Percentiles rank a stretch among this genome's conserved stretches.
Conservation (phyloP, 202 grass and related monocot genomes). For the Musa balbisiana region DNA sequence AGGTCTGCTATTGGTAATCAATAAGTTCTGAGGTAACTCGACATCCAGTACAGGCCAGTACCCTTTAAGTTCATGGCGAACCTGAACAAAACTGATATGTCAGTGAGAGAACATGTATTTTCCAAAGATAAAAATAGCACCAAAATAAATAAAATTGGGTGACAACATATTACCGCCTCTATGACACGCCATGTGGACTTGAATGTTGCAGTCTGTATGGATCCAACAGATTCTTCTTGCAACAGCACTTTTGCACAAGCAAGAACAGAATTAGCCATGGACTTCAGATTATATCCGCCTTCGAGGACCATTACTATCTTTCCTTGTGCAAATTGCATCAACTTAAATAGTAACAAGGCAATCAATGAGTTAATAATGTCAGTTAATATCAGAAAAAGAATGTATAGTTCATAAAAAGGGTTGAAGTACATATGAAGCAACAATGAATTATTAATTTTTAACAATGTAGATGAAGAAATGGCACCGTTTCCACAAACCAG, state of each 20-base stretch:
- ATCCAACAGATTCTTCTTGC: conserved; percentile 44
- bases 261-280: conserved; percentile 80
- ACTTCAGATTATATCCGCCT: conserved; percentile 89
- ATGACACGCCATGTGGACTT: conserved; percentile 81
- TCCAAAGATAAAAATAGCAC: conserved; percentile 12
- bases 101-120: conserved; percentile 14
- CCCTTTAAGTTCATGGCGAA: conserved; percentile 77
- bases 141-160: not conserved
- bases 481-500: not conserved
- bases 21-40: conserved; percentile 46
- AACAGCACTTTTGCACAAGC: conserved; percentile 74
- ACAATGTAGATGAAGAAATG: too few relatives aligned
- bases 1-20: conserved; percentile 27
- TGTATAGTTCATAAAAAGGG: not conserved
- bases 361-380: not conserved
- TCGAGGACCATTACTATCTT: conserved; percentile 90
- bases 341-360: conserved; percentile 38
- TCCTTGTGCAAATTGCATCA: conserved; percentile 78
- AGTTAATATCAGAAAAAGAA: conserved; percentile 7
- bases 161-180: conserved; percentile 45
- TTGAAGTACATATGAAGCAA: not conserved
- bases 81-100: conserved; percentile 34
- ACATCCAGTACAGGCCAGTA: conserved; percentile 64
- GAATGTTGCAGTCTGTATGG: conserved; percentile 43
- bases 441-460: not conserved